Evolutionary conservation across 2,329 filamentous ascomycete species (phyloP).

Genomic region (Botryotinia convoluta): DNA sequence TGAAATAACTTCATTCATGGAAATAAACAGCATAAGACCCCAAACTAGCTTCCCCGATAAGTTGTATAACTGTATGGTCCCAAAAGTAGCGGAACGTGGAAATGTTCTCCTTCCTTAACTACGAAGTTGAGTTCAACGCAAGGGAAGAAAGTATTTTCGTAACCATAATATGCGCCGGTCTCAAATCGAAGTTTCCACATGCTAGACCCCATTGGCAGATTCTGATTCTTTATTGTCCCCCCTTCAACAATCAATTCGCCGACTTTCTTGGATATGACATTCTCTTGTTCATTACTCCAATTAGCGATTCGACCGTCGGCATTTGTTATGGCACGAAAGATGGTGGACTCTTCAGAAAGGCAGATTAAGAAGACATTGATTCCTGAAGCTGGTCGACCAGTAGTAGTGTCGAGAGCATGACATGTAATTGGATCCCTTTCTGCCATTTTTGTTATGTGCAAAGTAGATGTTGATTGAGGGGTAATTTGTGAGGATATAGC

Average conservation of each 20-base stretch:
- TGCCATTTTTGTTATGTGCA: constrained; percentile 17
- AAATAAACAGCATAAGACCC: background rate
- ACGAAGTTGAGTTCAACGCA: constrained; percentile 55
- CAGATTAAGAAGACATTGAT: constrained; percentile 55
- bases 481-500: constrained; percentile 9
- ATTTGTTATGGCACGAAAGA: constrained; percentile 69
- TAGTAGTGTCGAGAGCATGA: constrained; percentile 81
- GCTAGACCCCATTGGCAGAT: constrained; percentile 33
- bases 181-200: constrained; percentile 71
- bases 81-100: constrained; percentile 76
- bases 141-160: constrained; percentile 56
- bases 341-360: constrained; percentile 35
- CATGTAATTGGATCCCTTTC: constrained; percentile 68
- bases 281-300: constrained; percentile 48
- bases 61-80: constrained; percentile 80
- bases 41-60: constrained; percentile 66
- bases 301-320: constrained; percentile 69
- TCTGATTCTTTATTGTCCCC: constrained; percentile 12
- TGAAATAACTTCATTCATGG: constrained; percentile 13
- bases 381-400: constrained; percentile 63
- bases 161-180: constrained; percentile 68
- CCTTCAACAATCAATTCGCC: constrained; percentile 23
- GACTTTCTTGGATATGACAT: constrained; percentile 5
- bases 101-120: constrained; percentile 59
- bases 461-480: background rate